These are phyloP conservation scores for Musa balbisiana DNA, from an alignment of 202 grass and related monocot species.

Conservation along the genomic window DNA sequence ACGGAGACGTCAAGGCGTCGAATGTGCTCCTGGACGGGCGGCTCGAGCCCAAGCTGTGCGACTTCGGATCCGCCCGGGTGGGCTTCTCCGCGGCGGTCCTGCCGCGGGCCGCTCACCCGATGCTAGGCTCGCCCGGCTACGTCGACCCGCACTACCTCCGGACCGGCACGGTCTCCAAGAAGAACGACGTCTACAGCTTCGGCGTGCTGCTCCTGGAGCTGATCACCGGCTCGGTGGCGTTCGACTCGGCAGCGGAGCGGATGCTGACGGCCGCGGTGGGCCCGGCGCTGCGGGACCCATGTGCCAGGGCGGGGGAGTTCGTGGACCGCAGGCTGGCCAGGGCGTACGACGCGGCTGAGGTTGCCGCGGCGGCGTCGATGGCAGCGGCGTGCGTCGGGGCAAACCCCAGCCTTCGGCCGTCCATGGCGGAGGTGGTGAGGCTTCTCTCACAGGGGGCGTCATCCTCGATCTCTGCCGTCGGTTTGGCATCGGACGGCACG, in stretches of 20 bases:
- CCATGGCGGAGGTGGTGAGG: conserved; percentile 4
- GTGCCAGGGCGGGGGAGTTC: conserved; percentile 7
- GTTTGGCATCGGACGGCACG: neutral
- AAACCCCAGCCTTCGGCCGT: conserved; percentile 22
- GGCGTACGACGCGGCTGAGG: neutral
- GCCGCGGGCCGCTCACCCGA: conserved; percentile 40
- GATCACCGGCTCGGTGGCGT: conserved; percentile 54
- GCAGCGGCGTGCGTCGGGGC: conserved; percentile 20
- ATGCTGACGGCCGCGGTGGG: conserved; percentile 38
- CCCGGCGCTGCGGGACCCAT: conserved; percentile 31
- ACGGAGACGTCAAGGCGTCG: conserved; percentile 85
- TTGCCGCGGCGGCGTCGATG: neutral
- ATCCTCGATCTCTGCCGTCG: conserved; percentile 4
- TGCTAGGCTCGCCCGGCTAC: conserved; percentile 77
- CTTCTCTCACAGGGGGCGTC: neutral
- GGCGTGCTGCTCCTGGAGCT: conserved; percentile 78
- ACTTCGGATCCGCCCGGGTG: conserved; percentile 79
- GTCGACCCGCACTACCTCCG: conserved; percentile 85
- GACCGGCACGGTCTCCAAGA: conserved; percentile 33
- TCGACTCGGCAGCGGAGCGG: conserved; percentile 40
- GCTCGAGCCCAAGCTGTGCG: conserved; percentile 73
- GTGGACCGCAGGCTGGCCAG: conserved; percentile 33
- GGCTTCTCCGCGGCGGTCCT: conserved; percentile 71
- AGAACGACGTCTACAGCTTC: conserved; percentile 32
- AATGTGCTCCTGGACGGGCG: conserved; percentile 53